A percentile compares a stretch with the other conserved stretches of the same genome.
Conservation (phyloP, 345 rosid genomes). For the Populus euphratica region DNA sequence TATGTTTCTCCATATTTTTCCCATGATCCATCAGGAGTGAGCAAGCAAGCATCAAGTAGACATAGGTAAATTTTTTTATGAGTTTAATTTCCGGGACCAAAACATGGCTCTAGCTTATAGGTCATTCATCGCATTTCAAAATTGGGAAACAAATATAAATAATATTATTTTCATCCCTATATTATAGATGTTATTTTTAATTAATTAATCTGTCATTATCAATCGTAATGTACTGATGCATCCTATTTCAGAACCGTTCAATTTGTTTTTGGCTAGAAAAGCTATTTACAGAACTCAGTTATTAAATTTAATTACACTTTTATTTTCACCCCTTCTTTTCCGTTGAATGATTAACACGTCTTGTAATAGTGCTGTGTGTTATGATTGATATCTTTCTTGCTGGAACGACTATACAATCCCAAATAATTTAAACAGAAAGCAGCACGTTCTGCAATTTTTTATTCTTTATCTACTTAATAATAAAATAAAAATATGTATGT, state of each 20-base stretch:
- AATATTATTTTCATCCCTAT: neutral
- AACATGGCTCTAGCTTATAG: neutral
- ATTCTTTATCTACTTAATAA: neutral
- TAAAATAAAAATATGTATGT: neutral
- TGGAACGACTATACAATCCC: neutral
- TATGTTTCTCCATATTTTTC: neutral
- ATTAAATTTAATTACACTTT: neutral
- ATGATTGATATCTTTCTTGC: constrained; percentile 1
- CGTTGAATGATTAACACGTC: neutral
- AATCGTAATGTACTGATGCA: neutral
- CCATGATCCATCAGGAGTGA: neutral
- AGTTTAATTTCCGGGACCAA: neutral
- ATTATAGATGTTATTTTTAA: neutral
- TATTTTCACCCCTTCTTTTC: neutral
- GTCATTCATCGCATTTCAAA: neutral
- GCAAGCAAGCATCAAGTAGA: too few relatives aligned
- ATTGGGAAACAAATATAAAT: neutral
- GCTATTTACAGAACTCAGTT: neutral
- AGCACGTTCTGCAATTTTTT: neutral
- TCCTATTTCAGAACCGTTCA: neutral
- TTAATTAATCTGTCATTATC: neutral
- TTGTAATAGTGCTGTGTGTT: neutral
- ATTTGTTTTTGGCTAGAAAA: neutral
- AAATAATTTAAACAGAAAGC: neutral
- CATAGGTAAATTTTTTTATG: too few relatives aligned